Base-by-base conservation (phyloP, 2,329 filamentous ascomycete genomes). In the Verticillium alfalfae region DNA sequence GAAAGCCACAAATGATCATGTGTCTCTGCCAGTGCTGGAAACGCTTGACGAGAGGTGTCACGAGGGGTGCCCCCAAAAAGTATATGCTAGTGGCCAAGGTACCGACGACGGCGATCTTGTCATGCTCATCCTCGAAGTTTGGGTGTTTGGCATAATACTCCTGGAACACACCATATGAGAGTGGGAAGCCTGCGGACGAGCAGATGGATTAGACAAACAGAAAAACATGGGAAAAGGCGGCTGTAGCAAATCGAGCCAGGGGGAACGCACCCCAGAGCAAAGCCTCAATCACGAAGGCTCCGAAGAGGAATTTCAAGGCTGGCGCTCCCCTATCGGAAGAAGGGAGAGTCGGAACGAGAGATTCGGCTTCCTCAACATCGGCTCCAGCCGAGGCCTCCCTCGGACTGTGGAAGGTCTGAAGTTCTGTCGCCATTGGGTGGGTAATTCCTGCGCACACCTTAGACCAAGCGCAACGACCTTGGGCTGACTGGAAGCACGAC, bases 111-210 rank as follows among this genome's bases (percentile, higher is more conserved):
- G 70, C 64, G 22, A 72, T 66, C 9, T 69, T 67, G 18, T 61
- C 34, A 12, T 36, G 45, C 39, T 68, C 63, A 13, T 58, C 61
- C 13, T 66, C 36, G 36, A 72, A 70, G 10, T 69, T 63, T 2
- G 69, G 68, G 0, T 67, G 63, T 3, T 61, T 62, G 3, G 69
- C 70, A 56, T 71, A 71, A 59, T 71, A 67, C 9, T 70, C 61
- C 34, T 72, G 70, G 6, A 72, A 71, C 26, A 72, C 69, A 9
- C 70, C 70, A 57, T 68, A 72, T 2, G 66, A 66, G 22, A 69
- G 57, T 5, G 67, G 68, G n/a, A 71, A 71, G 2, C 67, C 67
- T 70, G 16, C 12, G 16, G 9, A 31, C 18, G 15, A 26, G 10
- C 3, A 10, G 16, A 26, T 12, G 38, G 31, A 39, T 62, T 36